Evolutionary conservation across 2,329 filamentous ascomycete genomes (phyloP), one percentile per base, ranked within the genome.

Genomic region (Beauveria brongniartii): DNA sequence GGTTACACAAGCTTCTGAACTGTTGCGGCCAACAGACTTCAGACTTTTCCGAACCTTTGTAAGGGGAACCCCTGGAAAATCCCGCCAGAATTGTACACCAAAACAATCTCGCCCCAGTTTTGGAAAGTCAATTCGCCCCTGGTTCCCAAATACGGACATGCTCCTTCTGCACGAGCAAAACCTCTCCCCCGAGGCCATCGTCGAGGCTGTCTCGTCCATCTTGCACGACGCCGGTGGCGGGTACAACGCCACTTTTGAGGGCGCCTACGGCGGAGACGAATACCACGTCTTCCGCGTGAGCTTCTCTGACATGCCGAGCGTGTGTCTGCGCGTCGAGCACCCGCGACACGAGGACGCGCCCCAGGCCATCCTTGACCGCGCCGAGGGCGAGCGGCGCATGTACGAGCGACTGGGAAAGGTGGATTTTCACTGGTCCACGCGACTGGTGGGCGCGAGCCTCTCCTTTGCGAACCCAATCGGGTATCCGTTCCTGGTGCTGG

Each of bases 401-500:
- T 50, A 26, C 16, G 20, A 41, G 20, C 12, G 14, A 18, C 55
- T 57, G 20, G 55, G 20, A n/a, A 9, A 1, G 6, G 20, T 12
- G 3, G 55, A 24, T 12, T 59, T 59, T 7, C 26, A 18, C 18
- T 60, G 57, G 57, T 54, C 57, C 1, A 16, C 40, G 16, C 57
- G 57, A 2, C 43, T 46, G 14, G 12, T 30, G 2, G 57, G 40
- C 26, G 28, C 57, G 6, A 54, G 57, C 57, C 26, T 48, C 20
- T 22, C 50, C 3, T 60, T 60, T 40, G 57, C 53, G 16, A 60
- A 60, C 50, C 57, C 57, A 0, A 40, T 60, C n/a, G 6, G 28
- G 6, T 54, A 60, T 10, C 57, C 57, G 30, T 60, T 54, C 41
- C 6, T 60, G 28, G 40, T 60, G n/a, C 37, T 60, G 20, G 57